These are phyloP conservation scores for Aspergillus egyptiacus DNA, from an alignment of 495 filamentous ascomycete genomes.

Conservation along the genomic window DNA sequence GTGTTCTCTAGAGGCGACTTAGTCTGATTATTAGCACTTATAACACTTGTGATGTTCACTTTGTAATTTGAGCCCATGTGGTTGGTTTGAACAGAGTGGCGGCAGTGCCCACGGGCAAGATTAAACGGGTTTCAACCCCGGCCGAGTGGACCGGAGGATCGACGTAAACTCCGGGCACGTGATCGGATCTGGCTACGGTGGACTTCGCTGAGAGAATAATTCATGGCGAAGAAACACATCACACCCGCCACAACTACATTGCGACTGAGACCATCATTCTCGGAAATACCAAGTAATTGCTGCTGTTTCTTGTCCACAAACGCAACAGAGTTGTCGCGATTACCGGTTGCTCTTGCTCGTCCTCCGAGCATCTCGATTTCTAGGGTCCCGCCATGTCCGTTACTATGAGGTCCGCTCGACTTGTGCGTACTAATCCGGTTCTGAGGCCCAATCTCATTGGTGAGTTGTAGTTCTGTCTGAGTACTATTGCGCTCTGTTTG, in stretches of 20 bases:
- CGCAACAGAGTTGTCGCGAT: slow-evolving; percentile 21
- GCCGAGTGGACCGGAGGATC: background rate
- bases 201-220: background rate
- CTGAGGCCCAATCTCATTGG: slow-evolving; percentile 31
- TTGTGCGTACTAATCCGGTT: slow-evolving; percentile 36
- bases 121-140: too few species aligned
- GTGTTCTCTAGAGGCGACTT: background rate
- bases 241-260: background rate
- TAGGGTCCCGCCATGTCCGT: slow-evolving; percentile 39
- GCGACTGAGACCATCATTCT: slow-evolving; percentile 1
- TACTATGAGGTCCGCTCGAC: slow-evolving; percentile 38
- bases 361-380: slow-evolving; percentile 23
- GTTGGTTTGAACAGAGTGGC: too few species aligned
- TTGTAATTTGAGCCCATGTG: background rate
- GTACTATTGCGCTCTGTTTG: background rate
- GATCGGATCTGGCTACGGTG: background rate
- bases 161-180: background rate
- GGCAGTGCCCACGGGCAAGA: too few species aligned
- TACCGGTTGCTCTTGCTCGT: slow-evolving; percentile 23
- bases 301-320: background rate
- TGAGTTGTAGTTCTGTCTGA: slow-evolving; percentile 17
- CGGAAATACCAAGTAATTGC: background rate
- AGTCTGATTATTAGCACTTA: background rate
- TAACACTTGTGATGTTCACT: too few species aligned
- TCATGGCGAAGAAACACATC: background rate